Conservation (phyloP, 2,329 filamentous ascomycete species). For the Hypoxylon sp. region DNA sequence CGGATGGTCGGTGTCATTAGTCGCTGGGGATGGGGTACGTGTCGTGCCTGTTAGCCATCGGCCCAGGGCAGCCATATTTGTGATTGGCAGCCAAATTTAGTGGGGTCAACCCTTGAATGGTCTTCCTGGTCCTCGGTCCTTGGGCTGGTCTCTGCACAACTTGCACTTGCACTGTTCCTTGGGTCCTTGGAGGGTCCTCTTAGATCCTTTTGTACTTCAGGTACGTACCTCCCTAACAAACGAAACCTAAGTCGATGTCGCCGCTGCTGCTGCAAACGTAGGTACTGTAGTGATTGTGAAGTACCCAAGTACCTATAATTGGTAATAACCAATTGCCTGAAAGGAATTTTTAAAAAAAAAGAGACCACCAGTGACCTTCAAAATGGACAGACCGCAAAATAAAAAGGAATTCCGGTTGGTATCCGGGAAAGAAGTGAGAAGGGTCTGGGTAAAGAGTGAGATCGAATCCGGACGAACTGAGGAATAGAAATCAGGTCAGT, state of each 20-base stretch:
- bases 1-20: slow-evolving; percentile 50
- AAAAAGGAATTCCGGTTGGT: background rate
- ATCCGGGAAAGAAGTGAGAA: slow-evolving; percentile 4
- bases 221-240: slow-evolving; percentile 27
- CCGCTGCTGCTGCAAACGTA: background rate
- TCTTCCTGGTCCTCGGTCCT: slow-evolving; percentile 46
- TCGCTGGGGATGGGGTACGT: slow-evolving; percentile 46
- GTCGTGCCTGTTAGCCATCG: slow-evolving; percentile 52
- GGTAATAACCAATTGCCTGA: background rate
- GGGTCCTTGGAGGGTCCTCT: slow-evolving; percentile 7
- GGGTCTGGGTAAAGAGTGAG: slow-evolving; percentile 3
- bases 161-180: background rate
- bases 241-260: background rate
- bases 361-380: background rate
- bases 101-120: slow-evolving; percentile 46
- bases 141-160: slow-evolving; percentile 23
- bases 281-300: slow-evolving; percentile 6
- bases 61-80: slow-evolving; percentile 49
- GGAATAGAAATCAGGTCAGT: slow-evolving; percentile 24
- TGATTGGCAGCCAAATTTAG: slow-evolving; percentile 46
- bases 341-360: background rate
- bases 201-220: slow-evolving; percentile 17
- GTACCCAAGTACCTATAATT: background rate
- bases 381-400: slow-evolving; percentile 10
- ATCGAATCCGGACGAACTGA: slow-evolving; percentile 13